phyloP scores from a whole-genome alignment of 139 green algal genomes.

The Haematococcus lacustris region DNA sequence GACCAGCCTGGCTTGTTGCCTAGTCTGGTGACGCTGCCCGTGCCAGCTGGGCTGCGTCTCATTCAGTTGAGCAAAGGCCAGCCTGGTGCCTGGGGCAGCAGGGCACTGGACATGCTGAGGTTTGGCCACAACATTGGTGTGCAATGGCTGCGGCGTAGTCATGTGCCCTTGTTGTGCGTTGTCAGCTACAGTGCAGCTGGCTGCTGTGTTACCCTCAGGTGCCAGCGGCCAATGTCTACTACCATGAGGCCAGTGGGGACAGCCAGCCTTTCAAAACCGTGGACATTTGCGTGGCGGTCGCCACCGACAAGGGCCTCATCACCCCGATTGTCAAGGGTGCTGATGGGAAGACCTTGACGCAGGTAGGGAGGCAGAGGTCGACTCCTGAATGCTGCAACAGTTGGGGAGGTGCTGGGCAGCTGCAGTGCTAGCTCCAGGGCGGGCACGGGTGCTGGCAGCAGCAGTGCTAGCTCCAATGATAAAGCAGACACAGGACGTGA shows the following conservation, averaged over 20 bases:
- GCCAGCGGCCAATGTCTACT: slow-evolving; percentile 45
- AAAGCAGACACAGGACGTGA: background rate
- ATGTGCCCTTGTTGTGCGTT: too few relatives aligned
- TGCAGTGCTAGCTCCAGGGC: background rate
- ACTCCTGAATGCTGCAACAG: too few relatives aligned
- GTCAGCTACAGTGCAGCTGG: too few relatives aligned
- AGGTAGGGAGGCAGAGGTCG: background rate
- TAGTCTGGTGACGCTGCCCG: too few relatives aligned
- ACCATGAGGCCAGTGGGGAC: slow-evolving; percentile 15
- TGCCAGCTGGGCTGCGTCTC: too few relatives aligned
- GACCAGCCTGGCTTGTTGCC: too few relatives aligned
- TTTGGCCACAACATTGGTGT: too few relatives aligned
- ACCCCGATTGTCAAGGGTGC: slow-evolving; percentile 78
- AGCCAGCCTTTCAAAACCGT: slow-evolving; percentile 29
- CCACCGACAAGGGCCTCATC: slow-evolving; percentile 81
- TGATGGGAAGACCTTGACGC: slow-evolving; percentile 38
- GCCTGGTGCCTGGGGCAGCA: too few relatives aligned
- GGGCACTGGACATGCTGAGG: too few relatives aligned
- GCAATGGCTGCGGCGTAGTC: too few relatives aligned
- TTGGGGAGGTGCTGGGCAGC: background rate
- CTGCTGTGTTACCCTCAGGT: too few relatives aligned
- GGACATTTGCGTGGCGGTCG: slow-evolving; percentile 83
- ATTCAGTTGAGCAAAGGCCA: too few relatives aligned
- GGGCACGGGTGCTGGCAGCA: background rate
- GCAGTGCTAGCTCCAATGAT: background rate